Base-by-base conservation (phyloP, 495 filamentous ascomycete genomes). In the Podospora pseudoanserina region DNA sequence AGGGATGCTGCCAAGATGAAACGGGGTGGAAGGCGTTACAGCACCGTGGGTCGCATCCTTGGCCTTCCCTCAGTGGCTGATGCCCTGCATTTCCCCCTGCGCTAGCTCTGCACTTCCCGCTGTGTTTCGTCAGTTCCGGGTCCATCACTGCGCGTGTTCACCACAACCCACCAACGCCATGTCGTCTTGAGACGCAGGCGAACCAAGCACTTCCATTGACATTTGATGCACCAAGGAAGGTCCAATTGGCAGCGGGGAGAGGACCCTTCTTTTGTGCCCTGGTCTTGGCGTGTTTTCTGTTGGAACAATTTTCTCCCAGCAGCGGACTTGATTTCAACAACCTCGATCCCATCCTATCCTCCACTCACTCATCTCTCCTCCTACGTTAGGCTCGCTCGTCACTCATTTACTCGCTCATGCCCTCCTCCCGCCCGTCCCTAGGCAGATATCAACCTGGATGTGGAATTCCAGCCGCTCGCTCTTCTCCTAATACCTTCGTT, bases 1-100 rank as follows among this genome's bases (percentile, higher is more conserved):
- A 53, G 61, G n/a, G 61, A 63, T 63, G 15, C 32, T 23, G 16
- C 16, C 32, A 58, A 63, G 44, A 59, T 71, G 69, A 71, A 71
- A 71, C 69, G 63, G 59, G 66, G 54, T 63, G 49, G 19, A 19
- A 63, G 59, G 23, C 20, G 63, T 20, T 18, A 57, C 11, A 23
- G 56, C 61, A 23, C 55, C 34, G 19, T 44, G 49, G 53, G 26
- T 63, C 56, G 28, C 53, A 11, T 20, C 39, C 44, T 30, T 20
- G 15, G 49, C n/a, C 49, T 11, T 58, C 53, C 39, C 64, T 59
- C 6, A 67, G 54, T 70, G 60, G 68, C 65, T 49, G 53, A 68
- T 34, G 15, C 18, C 27, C 1, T 34, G 19, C 26, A 18, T 15
- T 15, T 5, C 28, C 61, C 61, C 61, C 61, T 63, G 61, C 61